These are phyloP conservation scores for Angophora floribunda DNA, from an alignment of 345 rosid species.

Conservation along the genomic window DNA sequence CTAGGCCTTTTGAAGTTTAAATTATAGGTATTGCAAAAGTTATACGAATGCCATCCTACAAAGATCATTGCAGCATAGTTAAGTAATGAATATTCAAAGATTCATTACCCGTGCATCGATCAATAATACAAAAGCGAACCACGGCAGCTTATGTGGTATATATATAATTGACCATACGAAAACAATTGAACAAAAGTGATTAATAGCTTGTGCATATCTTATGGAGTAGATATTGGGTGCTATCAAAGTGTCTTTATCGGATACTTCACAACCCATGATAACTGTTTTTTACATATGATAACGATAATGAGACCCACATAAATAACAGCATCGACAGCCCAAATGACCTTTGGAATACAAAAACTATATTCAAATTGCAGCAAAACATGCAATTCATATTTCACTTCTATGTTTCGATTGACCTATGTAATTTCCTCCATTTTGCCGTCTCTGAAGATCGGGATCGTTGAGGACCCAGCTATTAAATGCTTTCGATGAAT, in stretches of 20 bases:
- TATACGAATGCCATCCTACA: neutral
- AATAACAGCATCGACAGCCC: neutral
- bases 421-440: neutral
- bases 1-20: neutral
- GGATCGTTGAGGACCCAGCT: neutral
- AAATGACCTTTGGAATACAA: neutral
- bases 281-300: neutral
- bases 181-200: neutral
- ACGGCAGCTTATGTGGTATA: neutral
- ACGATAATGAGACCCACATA: neutral
- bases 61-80: neutral
- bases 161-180: neutral
- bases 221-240: neutral
- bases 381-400: neutral
- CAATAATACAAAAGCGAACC: neutral
- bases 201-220: neutral
- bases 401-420: neutral
- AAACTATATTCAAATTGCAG: neutral
- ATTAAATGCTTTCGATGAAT: neutral
- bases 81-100: neutral
- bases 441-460: neutral
- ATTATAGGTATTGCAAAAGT: neutral
- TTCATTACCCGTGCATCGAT: neutral
- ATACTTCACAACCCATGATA: too few species aligned
- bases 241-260: neutral